Evolutionary conservation across 2,329 filamentous ascomycete genomes (phyloP).

Genomic region (Fusarium chlamydosporum): DNA sequence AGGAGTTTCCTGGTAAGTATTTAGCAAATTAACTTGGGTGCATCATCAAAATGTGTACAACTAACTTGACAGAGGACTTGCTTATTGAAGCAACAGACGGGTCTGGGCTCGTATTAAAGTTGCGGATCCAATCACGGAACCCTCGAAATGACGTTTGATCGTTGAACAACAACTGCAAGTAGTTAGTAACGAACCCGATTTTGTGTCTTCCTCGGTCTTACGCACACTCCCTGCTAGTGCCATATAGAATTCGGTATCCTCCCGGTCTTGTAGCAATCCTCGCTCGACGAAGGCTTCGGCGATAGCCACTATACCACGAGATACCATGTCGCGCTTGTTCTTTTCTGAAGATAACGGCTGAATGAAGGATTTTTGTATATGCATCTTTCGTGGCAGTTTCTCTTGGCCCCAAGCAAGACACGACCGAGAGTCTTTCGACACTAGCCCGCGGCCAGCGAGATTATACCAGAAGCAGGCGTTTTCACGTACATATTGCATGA

Average conservation of each 20-base stretch:
- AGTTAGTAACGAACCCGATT: background rate
- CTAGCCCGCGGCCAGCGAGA: conserved; percentile 6
- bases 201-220: too few species aligned
- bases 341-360: rapidly evolving
- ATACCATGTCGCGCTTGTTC: background rate
- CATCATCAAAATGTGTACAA: background rate
- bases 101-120: background rate
- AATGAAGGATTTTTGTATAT: background rate
- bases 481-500: background rate
- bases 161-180: conserved; percentile 1
- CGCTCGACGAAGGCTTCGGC: conserved; percentile 27
- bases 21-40: background rate
- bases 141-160: background rate
- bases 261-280: conserved; percentile 24
- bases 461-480: background rate
- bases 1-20: rapidly evolving
- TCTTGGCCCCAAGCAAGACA: conserved; percentile 2
- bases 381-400: rapidly evolving
- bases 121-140: conserved; percentile 15
- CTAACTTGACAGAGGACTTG: rapidly evolving
- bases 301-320: conserved; percentile 17
- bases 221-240: conserved; percentile 16
- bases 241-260: conserved; percentile 33
- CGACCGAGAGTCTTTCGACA: background rate
- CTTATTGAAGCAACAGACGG: rapidly evolving